Percentiles rank a stretch among this genome's conserved stretches.
These are phyloP conservation scores for Capsicum rhomboideum DNA, from an alignment of 257 asterid species.

Conservation along the genomic window DNA sequence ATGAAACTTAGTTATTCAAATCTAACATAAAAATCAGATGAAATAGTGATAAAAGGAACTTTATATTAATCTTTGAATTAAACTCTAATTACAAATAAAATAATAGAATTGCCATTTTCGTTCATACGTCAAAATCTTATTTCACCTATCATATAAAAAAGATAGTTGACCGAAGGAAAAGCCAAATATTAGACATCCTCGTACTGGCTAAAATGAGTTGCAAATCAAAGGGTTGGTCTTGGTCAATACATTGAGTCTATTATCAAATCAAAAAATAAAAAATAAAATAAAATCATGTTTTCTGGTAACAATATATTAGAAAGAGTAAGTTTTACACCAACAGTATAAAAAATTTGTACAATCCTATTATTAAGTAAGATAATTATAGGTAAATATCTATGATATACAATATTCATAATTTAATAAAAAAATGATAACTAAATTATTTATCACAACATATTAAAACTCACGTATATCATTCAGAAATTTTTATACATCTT, in stretches of 20 bases:
- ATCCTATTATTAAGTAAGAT: neutral
- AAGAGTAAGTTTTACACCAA: neutral
- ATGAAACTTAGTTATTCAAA: neutral
- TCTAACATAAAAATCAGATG: neutral
- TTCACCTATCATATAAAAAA: neutral
- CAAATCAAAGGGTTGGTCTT: neutral
- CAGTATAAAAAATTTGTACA: neutral
- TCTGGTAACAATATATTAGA: neutral
- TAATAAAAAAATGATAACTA: neutral
- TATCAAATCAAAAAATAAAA: neutral
- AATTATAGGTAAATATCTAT: neutral
- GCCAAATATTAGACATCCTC: neutral
- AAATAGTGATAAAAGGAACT: neutral
- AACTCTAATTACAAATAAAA: neutral
- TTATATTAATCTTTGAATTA: neutral
- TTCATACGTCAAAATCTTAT: neutral
- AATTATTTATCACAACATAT: neutral
- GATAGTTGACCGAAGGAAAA: neutral
- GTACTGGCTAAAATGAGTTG: neutral
- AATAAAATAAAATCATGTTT: neutral
- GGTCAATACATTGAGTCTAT: neutral
- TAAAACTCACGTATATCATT: neutral
- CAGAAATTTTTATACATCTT: neutral
- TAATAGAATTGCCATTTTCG: neutral
- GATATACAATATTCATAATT: neutral